Conservation (phyloP, 495 filamentous ascomycete genomes). For the Aspergillus panamensis region DNA sequence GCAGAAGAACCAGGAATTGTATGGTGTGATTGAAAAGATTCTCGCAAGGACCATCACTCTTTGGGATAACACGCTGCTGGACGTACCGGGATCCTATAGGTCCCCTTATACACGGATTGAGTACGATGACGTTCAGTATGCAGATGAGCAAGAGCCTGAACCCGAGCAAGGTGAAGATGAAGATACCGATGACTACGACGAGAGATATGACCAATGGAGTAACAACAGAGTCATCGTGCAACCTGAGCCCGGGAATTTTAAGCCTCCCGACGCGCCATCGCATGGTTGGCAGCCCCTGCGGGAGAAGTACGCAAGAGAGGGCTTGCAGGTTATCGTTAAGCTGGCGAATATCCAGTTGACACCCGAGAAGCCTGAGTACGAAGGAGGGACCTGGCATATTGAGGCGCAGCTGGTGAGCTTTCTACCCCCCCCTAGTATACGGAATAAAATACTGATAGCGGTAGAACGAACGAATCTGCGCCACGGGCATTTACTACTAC, state of each 20-base stretch:
- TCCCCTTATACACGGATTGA: background rate
- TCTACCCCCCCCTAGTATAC: background rate
- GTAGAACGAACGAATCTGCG: slow-evolving; percentile 50
- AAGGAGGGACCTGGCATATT: slow-evolving; percentile 47
- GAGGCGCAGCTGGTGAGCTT: slow-evolving; percentile 33
- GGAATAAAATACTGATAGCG: background rate
- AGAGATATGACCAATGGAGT: background rate
- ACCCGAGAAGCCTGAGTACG: slow-evolving; percentile 49
- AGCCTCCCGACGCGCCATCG: background rate
- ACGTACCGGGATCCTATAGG: background rate
- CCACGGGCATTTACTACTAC: slow-evolving; percentile 57
- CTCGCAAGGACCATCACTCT: slow-evolving; percentile 46
- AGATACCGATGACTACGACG: background rate
- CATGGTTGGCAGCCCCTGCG: background rate
- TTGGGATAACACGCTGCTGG: slow-evolving; percentile 39
- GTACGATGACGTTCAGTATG: background rate
- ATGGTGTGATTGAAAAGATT: slow-evolving; percentile 46
- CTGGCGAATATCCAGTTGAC: slow-evolving; percentile 55
- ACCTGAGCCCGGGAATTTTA: background rate
- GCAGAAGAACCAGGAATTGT: slow-evolving; percentile 39
- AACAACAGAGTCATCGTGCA: background rate
- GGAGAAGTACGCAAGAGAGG: slow-evolving; percentile 16
- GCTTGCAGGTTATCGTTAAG: slow-evolving; percentile 59
- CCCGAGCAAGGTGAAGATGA: background rate
- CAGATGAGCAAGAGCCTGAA: background rate